These are phyloP conservation scores for Globisporangium okanoganense DNA, from an alignment of 352 stramenopile genomes.

Conservation along the genomic window DNA sequence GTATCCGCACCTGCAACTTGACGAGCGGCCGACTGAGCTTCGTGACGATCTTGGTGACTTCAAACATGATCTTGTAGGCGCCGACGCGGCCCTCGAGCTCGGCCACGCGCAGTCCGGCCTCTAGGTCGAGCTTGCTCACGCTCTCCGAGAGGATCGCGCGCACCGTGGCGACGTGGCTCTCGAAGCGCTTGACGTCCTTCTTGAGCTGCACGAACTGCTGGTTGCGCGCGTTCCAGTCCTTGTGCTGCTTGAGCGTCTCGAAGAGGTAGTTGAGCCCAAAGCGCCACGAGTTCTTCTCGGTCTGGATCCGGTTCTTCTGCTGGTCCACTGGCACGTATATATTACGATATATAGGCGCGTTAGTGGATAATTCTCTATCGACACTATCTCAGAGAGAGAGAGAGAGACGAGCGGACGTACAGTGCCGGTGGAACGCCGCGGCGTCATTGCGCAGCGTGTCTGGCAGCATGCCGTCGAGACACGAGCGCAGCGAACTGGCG, in stretches of 20 bases:
- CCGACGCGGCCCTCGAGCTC: conserved; percentile 83
- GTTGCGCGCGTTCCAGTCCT: conserved; percentile 86
- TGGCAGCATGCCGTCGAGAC: conserved; percentile 81
- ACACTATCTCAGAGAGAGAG: too few relatives aligned
- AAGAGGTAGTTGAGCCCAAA: conserved; percentile 89
- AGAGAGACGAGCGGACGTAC: too few relatives aligned
- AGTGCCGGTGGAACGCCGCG: conserved; percentile 63
- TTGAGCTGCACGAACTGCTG: conserved; percentile 86
- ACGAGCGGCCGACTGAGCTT: conserved; percentile 81
- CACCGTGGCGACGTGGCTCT: conserved; percentile 69
- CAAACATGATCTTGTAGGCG: conserved; percentile 88
- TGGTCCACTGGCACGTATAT: conserved; percentile 43
- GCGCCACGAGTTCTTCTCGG: conserved; percentile 85
- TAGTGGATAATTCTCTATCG: too few relatives aligned
- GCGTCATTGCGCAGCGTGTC: conserved; percentile 82
- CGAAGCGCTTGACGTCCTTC: conserved; percentile 80
- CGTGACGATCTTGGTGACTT: conserved; percentile 86
- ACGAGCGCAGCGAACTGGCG: conserved; percentile 75
- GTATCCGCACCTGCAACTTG: conserved; percentile 45
- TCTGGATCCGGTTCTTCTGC: conserved; percentile 69
- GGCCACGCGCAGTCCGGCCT: conserved; percentile 74
- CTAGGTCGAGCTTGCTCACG: conserved; percentile 80
- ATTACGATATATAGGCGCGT: conserved; percentile 2
- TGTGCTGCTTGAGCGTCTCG: conserved; percentile 87
- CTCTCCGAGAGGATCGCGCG: conserved; percentile 71